Conservation (phyloP, 192 early-diverging fungal species). For the Coemansia sp. region DNA sequence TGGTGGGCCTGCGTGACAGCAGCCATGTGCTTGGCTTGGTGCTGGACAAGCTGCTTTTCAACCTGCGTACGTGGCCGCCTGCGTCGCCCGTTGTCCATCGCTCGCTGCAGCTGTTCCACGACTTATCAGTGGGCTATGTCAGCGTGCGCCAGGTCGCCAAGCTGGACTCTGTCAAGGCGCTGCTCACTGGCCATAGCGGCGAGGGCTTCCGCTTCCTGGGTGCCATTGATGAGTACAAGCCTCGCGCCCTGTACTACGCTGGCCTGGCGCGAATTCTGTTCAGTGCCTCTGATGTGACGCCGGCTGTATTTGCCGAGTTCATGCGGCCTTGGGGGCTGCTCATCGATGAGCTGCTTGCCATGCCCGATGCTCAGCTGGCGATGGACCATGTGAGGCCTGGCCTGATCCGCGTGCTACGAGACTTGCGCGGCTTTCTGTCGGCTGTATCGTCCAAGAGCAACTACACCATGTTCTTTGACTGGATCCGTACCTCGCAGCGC, state of each 20-base stretch:
- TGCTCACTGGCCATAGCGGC: conserved; percentile 73
- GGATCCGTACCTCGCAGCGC: conserved; percentile 71
- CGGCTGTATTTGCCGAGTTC: conserved; percentile 67
- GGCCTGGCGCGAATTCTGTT: conserved; percentile 77
- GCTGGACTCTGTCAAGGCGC: conserved; percentile 63
- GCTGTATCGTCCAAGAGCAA: conserved; percentile 61
- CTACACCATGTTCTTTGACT: conserved; percentile 76
- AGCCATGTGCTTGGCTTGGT: conserved; percentile 33
- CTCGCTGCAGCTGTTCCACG: conserved; percentile 73
- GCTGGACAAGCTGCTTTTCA: conserved; percentile 54
- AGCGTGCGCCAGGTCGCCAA: conserved; percentile 75
- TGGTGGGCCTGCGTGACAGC: conserved; percentile 68
- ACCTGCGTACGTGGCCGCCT: conserved; percentile 62
- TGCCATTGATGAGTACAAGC: conserved; percentile 57
- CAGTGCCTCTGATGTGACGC: conserved; percentile 57
- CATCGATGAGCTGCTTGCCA: conserved; percentile 55
- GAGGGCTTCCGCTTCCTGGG: conserved; percentile 72
- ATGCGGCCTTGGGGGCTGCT: conserved; percentile 64
- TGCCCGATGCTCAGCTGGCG: conserved; percentile 58
- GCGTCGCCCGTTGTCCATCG: conserved; percentile 58
- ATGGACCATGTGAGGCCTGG: conserved; percentile 46
- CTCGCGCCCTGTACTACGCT: conserved; percentile 72
- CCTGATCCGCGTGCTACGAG: conserved; percentile 67
- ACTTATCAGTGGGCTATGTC: conserved; percentile 74
- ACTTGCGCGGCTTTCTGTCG: conserved; percentile 73